phyloP scores from a whole-genome alignment of 73 alveolate species.

The Uronychia setigera region DNA sequence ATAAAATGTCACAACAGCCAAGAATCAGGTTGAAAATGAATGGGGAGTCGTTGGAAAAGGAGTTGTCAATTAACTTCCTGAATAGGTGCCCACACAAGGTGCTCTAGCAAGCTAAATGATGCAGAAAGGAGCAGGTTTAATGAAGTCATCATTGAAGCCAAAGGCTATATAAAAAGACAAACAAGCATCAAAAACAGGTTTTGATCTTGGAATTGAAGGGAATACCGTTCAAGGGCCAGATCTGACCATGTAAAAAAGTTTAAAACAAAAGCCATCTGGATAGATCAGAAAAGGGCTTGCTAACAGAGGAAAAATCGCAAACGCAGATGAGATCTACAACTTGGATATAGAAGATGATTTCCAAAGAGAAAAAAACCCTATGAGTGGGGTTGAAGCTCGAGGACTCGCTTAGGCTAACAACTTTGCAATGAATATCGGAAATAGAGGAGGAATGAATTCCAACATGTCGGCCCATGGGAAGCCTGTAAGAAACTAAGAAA shows the following conservation, averaged over 20 bases:
- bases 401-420: no score
- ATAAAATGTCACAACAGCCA: neutral
- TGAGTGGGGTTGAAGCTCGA: no score
- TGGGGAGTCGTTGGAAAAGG: neutral
- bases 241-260: neutral
- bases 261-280: neutral
- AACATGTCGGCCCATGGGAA: no score
- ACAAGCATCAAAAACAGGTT: neutral
- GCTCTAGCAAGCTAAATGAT: no score
- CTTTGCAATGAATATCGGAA: no score
- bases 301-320: neutral
- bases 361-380: no score
- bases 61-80: neutral
- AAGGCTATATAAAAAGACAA: no score
- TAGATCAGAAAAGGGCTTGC: neutral
- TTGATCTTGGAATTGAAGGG: neutral
- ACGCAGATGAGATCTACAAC: neutral
- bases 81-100: no score
- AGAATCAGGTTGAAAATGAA: neutral
- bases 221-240: neutral
- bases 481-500: no score
- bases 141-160: no score
- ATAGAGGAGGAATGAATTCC: no score
- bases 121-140: no score
- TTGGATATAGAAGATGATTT: neutral